Percentiles rank a stretch among this genome's conserved stretches.
Conservation (phyloP, 257 asterid species). For the Scutellaria minor region DNA sequence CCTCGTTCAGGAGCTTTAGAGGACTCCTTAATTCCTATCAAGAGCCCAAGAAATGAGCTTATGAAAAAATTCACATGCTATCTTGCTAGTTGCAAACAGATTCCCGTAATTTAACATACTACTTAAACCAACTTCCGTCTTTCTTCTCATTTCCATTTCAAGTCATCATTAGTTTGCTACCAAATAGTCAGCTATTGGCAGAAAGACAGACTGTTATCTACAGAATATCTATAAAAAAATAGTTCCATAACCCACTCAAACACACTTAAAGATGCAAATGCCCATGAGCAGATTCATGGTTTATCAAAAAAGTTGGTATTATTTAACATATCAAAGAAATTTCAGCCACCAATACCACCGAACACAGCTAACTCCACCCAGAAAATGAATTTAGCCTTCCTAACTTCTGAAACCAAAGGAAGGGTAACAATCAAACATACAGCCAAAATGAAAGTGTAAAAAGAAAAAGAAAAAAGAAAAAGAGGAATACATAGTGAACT, state of each 20-base stretch:
- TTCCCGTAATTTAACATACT: background rate
- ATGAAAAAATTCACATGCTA: background rate
- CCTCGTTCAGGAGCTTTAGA: slow-evolving; percentile 69
- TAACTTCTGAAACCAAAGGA: background rate
- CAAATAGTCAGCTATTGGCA: slow-evolving; percentile 12
- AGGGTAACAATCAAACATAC: background rate
- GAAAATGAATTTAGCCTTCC: background rate
- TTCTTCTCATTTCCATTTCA: slow-evolving; percentile 8
- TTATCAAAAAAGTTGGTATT: background rate
- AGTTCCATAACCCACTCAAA: background rate
- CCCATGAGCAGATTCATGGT: slow-evolving; percentile 11
- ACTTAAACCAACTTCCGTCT: background rate
- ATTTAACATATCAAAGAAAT: background rate
- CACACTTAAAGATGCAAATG: background rate
- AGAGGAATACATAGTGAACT: background rate
- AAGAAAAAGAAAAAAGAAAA: too few relatives aligned
- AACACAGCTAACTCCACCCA: slow-evolving; percentile 5
- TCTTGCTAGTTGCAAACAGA: slow-evolving; percentile 14
- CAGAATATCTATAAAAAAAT: background rate
- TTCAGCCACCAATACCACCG: background rate
- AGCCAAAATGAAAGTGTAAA: background rate
- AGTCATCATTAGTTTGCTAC: slow-evolving; percentile 1
- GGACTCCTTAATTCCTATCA: slow-evolving; percentile 51
- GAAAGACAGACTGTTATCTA: slow-evolving; percentile 20
- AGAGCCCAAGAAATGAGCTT: slow-evolving; percentile 28